A percentile compares a stretch with the other conserved stretches of the same genome.
phyloP scores from a whole-genome alignment of 208 protist genomes.

The Vickermania spadyakhi region DNA sequence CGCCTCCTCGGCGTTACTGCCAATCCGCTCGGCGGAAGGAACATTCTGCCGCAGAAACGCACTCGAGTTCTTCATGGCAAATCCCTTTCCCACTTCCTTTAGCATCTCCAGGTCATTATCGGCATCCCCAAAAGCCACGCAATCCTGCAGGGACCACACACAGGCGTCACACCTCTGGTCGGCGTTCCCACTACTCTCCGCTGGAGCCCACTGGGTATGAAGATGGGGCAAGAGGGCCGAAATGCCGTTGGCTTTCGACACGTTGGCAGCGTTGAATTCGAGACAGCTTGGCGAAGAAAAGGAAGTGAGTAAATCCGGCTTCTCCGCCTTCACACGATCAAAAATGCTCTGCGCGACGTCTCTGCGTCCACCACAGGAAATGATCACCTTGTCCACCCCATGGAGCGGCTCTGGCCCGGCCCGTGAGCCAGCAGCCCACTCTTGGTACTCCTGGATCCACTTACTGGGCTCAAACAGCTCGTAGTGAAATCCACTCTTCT shows the following conservation, averaged over 20 bases:
- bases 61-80: constrained; percentile 54
- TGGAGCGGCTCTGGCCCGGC: constrained; percentile 6
- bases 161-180: no score
- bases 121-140: constrained; percentile 64
- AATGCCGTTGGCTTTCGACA: constrained; percentile 3
- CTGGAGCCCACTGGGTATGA: not conserved
- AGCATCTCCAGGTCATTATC: constrained; percentile 66
- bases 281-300: constrained; percentile 8
- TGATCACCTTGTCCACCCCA: constrained; percentile 15
- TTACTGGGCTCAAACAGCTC: constrained; percentile 11
- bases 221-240: not conserved
- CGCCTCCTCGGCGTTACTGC: constrained; percentile 46
- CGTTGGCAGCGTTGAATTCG: constrained; percentile 2
- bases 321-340: not conserved
- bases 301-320: not conserved
- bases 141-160: constrained; percentile 16
- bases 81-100: constrained; percentile 35
- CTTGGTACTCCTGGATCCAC: constrained; percentile 7
- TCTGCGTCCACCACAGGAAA: no score
- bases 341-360: no score
- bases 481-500: constrained; percentile 20
- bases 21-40: constrained; percentile 47
- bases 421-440: no score
- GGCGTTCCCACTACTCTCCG: not conserved
- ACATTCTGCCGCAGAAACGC: constrained; percentile 32